These are phyloP conservation scores for Amorphotheca resinae DNA, from an alignment of 495 filamentous ascomycete genomes.

Conservation along the genomic window DNA sequence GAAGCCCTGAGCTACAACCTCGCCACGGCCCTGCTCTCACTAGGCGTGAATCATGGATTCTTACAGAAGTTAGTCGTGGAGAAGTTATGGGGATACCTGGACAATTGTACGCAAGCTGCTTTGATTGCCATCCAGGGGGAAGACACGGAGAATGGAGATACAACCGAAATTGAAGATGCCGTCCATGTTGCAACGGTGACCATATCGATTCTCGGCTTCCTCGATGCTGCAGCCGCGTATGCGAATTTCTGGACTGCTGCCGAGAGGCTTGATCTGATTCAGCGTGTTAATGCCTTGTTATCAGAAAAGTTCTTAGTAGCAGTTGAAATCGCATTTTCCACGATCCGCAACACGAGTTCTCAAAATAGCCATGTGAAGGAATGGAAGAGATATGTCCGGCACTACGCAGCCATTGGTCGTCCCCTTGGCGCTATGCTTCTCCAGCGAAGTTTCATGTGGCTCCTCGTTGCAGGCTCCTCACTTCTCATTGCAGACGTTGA, in stretches of 20 bases:
- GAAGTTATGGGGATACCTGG: constrained; percentile 53
- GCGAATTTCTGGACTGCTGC: constrained; percentile 63
- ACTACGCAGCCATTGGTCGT: constrained; percentile 64
- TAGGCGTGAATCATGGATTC: constrained; percentile 55
- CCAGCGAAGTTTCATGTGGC: constrained; percentile 71
- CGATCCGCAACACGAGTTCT: constrained; percentile 52
- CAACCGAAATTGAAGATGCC: constrained; percentile 45
- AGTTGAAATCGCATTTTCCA: constrained; percentile 77
- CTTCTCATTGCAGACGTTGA: constrained; percentile 50
- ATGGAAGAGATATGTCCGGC: constrained; percentile 74
- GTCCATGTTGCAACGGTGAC: constrained; percentile 56
- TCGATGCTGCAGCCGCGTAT: constrained; percentile 65
- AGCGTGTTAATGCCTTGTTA: constrained; percentile 54
- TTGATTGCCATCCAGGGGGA: constrained; percentile 17
- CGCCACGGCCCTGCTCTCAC: constrained; percentile 60
- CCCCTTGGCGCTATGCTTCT: constrained; percentile 89
- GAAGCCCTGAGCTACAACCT: constrained; percentile 72
- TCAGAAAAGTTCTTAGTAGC: constrained; percentile 72
- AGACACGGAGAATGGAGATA: constrained; percentile 27
- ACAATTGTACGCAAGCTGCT: constrained; percentile 44
- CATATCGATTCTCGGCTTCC: constrained; percentile 75
- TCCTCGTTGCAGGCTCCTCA: constrained; percentile 68
- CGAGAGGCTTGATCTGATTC: constrained; percentile 58
- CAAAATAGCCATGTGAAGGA: constrained; percentile 42
- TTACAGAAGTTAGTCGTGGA: constrained; percentile 49